Evolutionary conservation across 257 asterid genomes (phyloP).

Genomic region (Echium plantagineum): DNA sequence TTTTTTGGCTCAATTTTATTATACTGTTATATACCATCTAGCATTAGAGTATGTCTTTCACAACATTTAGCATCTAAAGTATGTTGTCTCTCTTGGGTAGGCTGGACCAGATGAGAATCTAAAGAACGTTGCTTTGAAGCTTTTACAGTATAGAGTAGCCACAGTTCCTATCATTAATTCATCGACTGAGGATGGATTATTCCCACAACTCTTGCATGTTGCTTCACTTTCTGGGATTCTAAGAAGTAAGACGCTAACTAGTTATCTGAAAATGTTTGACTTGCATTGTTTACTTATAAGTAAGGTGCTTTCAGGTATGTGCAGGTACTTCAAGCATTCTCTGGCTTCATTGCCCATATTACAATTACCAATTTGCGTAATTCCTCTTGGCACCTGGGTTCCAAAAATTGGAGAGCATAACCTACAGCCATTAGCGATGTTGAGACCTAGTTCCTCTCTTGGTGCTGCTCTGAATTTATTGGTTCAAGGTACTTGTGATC

Average conservation of each 20-base stretch:
- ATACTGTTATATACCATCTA: background rate
- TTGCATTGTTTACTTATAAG: conserved; percentile 5
- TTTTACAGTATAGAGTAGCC: conserved; percentile 65
- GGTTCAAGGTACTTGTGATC: conserved; percentile 53
- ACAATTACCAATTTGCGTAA: conserved; percentile 53
- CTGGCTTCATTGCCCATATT: conserved; percentile 65
- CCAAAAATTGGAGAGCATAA: conserved; percentile 69
- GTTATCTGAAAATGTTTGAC: background rate
- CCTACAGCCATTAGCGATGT: conserved; percentile 65
- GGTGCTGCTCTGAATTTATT: conserved; percentile 64
- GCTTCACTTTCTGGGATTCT: conserved; percentile 82
- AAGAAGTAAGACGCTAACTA: conserved; percentile 39
- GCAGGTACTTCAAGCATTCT: conserved; percentile 70
- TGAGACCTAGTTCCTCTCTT: conserved; percentile 79
- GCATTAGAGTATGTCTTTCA: too few relatives aligned
- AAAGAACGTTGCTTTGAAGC: conserved; percentile 66
- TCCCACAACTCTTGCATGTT: conserved; percentile 69
- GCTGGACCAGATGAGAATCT: conserved; percentile 81
- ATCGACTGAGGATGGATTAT: conserved; percentile 49
- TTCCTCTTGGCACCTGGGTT: conserved; percentile 86
- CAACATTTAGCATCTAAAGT: background rate
- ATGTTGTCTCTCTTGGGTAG: conserved; percentile 24
- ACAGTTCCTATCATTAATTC: conserved; percentile 74
- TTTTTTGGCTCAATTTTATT: background rate
- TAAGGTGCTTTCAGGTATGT: conserved; percentile 52